Base-by-base conservation (phyloP, 768 basidiomycete species). In the Panellus pusillus region DNA sequence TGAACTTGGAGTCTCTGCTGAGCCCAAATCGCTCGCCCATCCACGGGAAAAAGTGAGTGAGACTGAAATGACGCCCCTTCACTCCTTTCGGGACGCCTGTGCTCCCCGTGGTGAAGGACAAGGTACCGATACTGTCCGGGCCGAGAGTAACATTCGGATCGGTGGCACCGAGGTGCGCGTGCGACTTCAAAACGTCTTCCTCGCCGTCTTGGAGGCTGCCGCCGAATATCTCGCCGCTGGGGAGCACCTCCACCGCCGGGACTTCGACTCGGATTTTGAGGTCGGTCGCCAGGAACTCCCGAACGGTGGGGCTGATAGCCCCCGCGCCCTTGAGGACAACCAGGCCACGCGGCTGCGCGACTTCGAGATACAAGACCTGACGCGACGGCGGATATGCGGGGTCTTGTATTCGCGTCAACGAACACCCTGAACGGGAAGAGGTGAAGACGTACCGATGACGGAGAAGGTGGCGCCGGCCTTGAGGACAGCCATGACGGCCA, bases 11-110 rank as follows among this genome's bases (percentile, higher is more conserved):
- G 28, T 77, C 71, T 53, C 84, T 76, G 35, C 77, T 74, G 44
- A 99, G 72, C 1, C 80, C 85, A 66, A 98, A 99, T 28, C 85
- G 73, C 66, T 92, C 74, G 18, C 89, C 88, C 97, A 99, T 98
- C 97, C 97, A 99, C 2, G 95, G 95, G 82, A 98, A 98, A 80
- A 98, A 99, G 68, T 98, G 97, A 0, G 97, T 99, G 60, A 99
- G 73, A 61, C 90, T 93, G 71, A 90, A 98, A 68, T 99, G 97
- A 41, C 97, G 76, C 0, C 97, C 97, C 56, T 82, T 82, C 17
- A 99, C 96, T n/a, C 96, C 96, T 74, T 99, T 98, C 0, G 97
- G 97, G 42, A 98, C 93, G 27, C 97, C 96, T 0, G 97, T 99
- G 63, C 91, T 94, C 48, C 97, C 97, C 62, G 90, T 94, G 1